Base-by-base conservation (phyloP, 148 eudicot species). In the Amaranthus palmeri region DNA sequence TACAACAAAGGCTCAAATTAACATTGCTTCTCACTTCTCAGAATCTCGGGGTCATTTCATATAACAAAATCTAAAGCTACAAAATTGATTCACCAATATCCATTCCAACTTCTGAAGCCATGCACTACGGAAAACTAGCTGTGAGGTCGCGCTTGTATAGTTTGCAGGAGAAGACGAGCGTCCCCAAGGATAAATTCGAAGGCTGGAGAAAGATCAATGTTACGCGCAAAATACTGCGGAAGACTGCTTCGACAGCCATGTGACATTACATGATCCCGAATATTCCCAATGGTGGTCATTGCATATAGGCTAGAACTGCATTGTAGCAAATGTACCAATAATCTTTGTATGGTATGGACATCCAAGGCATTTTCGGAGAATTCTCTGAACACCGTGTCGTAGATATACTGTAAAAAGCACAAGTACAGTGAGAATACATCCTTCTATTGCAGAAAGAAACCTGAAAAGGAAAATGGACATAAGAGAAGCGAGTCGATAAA, bases 251-350 rank as follows among this genome's bases (percentile, higher is more conserved):
- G 41, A 41, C 49, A 17, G 59, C 60, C 7, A 44, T 4, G 60
- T 4, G 5, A 54, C n/a, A 12, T 64, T 64, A 59, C 62, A 54
- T 14, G 14, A 14, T 14, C 66, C 17, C 48, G 59, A 68, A 72
- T 13, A 17, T 17, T 46, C 65, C 53, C 10, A 8, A 41, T 43
- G 18, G 8, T 59, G 59, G 49, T 69, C 76, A 77, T 70, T 82
- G 83, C 89, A 73, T 54, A 80, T 78, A 74, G 71, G 76, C 64
- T 69, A 83, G 82, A 70, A 92, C 82, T 56, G 99, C 86, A 17
- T 83, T 79, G 44, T 80, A 81, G 83, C 99, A 95, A 65, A 88
- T 81, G 74, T 57, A 65, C 99, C 99, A 95, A 79, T 95, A 95
- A 65, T 88, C 97, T 75, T 77, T 88, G 78, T 48, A 85, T 5